Evolutionary conservation across 2,329 filamentous ascomycete species (phyloP), one percentile per base, ranked within the genome.

Genomic region (Talaromyces sp.): DNA sequence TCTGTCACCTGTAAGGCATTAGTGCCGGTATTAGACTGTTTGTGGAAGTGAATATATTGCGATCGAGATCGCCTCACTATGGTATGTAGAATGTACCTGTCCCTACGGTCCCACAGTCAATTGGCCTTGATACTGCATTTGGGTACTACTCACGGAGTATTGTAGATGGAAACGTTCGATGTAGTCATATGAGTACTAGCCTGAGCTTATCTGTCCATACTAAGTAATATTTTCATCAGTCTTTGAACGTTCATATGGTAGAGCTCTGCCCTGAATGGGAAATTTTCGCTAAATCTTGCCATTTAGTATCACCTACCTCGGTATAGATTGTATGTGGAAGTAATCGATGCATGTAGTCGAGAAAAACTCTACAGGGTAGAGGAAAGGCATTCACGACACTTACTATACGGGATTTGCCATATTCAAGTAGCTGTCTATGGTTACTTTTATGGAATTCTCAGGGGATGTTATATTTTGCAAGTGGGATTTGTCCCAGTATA

Each of bases 101-200:
- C 16, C n/a, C n/a, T 35, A 1, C 11, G n/a, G 28, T 54, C 48
- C 48, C 48, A 54, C 48, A 54, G 28, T 35, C 33, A 54, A 21
- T 54, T 54, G 28, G 8, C 48, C 12, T 54, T 9, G 48, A 54
- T 54, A 54, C 48, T 54, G 28, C 28, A 54, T 54, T 54, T 28
- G 28, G 48, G 48, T 54, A 54, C 16, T 54, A 54, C 48, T 54
- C 48, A 54, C 8, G 11, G n/a, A 8, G 48, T 5, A 52, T 11
- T 48, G 5, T 31, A 31, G 23, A 31, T 31, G 25, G 12, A 14
- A n/a, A 28, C 3, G 4, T 52, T 54, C 28, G 28, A 5, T n/a
- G 28, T 54, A 5, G 5, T 35, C 11, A 21, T 50, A 50, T 5
- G 9, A 31, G 25, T 50, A 50, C 46, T 50, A 50, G 46, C 21